Conservation (phyloP, 176 grass and related monocot genomes). For the Secale cereale region DNA sequence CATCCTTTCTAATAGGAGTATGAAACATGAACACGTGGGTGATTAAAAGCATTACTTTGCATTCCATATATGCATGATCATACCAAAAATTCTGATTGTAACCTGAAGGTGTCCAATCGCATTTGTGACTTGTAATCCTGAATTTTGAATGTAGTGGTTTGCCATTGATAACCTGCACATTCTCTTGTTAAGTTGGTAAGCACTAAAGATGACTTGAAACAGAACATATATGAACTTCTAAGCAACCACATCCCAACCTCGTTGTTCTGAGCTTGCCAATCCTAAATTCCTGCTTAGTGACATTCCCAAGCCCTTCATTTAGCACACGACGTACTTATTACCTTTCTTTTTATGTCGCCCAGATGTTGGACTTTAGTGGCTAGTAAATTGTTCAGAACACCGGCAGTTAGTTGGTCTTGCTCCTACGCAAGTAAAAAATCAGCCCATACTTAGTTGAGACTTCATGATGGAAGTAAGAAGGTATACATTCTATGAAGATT, state of each 20-base stretch:
- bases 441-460: too few species aligned
- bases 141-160: slow-evolving; percentile 44
- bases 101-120: slow-evolving; percentile 81
- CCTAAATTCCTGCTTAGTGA: too few species aligned
- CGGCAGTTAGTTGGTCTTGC: too few species aligned
- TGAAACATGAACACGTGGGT: slow-evolving; percentile 30
- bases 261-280: too few species aligned
- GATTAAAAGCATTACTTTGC: not conserved
- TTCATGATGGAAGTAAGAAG: too few species aligned
- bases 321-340: too few species aligned
- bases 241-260: not conserved
- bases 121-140: slow-evolving; percentile 54
- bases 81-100: slow-evolving; percentile 20
- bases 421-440: too few species aligned
- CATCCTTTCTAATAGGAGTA: slow-evolving; percentile 97
- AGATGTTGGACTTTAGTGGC: too few species aligned
- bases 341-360: too few species aligned
- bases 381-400: too few species aligned
- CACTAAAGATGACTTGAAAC: slow-evolving; percentile 20
- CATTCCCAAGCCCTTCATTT: too few species aligned
- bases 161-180: slow-evolving; percentile 46
- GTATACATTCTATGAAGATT: too few species aligned
- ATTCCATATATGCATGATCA: not conserved
- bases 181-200: slow-evolving; percentile 26
- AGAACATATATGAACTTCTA: not conserved